Evolutionary conservation across 225 moss, liverwort and hornwort genomes (phyloP).

Genomic region (Thuidium tamariscinum): DNA sequence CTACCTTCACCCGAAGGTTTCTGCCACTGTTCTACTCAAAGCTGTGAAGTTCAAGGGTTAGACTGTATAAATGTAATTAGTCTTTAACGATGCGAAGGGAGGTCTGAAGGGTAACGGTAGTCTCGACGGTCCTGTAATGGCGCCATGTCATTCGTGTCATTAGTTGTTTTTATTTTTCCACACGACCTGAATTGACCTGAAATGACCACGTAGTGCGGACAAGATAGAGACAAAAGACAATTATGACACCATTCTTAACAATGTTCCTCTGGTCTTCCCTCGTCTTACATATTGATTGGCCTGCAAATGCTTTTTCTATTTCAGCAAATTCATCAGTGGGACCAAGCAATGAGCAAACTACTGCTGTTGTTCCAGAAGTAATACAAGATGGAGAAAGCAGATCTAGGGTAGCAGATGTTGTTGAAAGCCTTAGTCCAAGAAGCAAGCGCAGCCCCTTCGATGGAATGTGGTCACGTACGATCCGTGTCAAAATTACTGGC

Average conservation of each 20-base stretch:
- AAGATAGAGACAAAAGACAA: neutral
- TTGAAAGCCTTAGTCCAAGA: slow-evolving; percentile 31
- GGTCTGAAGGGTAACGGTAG: neutral
- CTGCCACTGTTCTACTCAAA: neutral
- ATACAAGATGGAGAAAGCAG: slow-evolving; percentile 12
- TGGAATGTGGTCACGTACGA: slow-evolving; percentile 66
- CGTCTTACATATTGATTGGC: neutral
- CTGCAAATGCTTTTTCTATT: slow-evolving; percentile 1
- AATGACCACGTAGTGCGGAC: neutral
- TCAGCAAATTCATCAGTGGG: slow-evolving; percentile 8
- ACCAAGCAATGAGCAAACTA: slow-evolving; percentile 12
- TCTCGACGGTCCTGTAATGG: neutral
- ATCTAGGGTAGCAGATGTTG: slow-evolving; percentile 17
- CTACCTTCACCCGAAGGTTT: neutral
- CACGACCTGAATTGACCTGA: neutral
- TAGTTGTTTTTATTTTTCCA: neutral
- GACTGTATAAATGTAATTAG: neutral
- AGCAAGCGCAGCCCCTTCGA: slow-evolving; percentile 35
- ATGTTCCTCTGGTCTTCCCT: neutral
- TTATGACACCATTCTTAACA: neutral
- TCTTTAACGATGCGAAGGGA: neutral
- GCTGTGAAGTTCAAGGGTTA: neutral
- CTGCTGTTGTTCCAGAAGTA: slow-evolving; percentile 36
- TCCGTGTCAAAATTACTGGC: slow-evolving; percentile 73
- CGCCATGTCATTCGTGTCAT: neutral